These are phyloP conservation scores for Gossypium schwendimanii DNA, from an alignment of 441 rosid genomes.

Conservation along the genomic window DNA sequence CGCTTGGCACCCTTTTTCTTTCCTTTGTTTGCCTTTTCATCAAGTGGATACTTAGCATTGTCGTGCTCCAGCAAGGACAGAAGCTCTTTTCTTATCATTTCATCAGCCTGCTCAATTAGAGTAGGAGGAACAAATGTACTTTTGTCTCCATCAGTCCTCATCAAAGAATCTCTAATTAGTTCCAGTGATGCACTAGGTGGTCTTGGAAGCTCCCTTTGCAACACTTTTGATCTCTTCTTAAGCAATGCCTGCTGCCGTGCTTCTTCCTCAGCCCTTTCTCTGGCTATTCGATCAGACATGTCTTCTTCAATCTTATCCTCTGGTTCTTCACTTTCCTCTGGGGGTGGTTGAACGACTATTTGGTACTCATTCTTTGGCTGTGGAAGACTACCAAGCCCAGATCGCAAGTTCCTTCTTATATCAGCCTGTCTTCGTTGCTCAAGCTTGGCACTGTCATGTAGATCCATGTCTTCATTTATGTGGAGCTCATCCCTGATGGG, in stretches of 20 bases:
- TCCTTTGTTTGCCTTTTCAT: conserved; percentile 54
- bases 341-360: conserved; percentile 65
- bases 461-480: conserved; percentile 87
- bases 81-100: conserved; percentile 76
- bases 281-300: conserved; percentile 86
- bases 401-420: conserved; percentile 61
- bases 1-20: conserved; percentile 74
- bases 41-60: conserved; percentile 92
- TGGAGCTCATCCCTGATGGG: conserved; percentile 91
- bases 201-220: conserved; percentile 95
- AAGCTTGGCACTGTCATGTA: conserved; percentile 63
- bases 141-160: conserved; percentile 78
- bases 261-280: conserved; percentile 93
- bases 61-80: conserved; percentile 75
- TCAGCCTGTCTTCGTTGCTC: conserved; percentile 78
- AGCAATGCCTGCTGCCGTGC: conserved; percentile 74
- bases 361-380: conserved; percentile 93
- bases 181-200: conserved; percentile 86
- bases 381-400: conserved; percentile 75
- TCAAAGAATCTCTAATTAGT: conserved; percentile 68
- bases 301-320: conserved; percentile 96
- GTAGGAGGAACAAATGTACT: conserved; percentile 93
- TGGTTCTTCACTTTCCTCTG: conserved; percentile 73
- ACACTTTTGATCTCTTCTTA: conserved; percentile 89
- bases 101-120: conserved; percentile 76